These are phyloP conservation scores for Clitoria ternatea DNA, from an alignment of 306 rosid genomes.

Conservation along the genomic window DNA sequence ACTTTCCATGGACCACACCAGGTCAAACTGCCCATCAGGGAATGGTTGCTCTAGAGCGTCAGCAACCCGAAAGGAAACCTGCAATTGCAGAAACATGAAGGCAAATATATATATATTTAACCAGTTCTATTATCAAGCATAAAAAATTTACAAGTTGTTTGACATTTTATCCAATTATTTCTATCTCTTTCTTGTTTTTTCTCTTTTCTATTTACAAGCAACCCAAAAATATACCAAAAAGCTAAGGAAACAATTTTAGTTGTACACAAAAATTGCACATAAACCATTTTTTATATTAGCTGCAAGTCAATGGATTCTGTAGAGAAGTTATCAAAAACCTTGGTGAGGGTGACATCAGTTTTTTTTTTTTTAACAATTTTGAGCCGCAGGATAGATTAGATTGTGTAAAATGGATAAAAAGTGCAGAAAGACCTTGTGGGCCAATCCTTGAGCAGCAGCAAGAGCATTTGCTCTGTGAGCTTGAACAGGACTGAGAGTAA, in stretches of 20 bases:
- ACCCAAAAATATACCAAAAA: too few relatives aligned
- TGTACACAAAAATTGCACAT: too few relatives aligned
- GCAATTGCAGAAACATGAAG: conserved; percentile 1
- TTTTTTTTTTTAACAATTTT: background rate
- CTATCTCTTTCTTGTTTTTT: too few relatives aligned
- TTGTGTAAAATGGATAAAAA: too few relatives aligned
- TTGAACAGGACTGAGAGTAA: conserved; percentile 81
- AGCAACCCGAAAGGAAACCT: conserved; percentile 81
- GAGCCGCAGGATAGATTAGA: background rate
- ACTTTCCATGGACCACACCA: conserved; percentile 98
- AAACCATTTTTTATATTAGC: background rate
- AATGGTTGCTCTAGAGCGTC: conserved; percentile 90
- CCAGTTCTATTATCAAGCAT: too few relatives aligned
- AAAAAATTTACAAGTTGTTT: too few relatives aligned
- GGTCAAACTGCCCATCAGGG: conserved; percentile 64
- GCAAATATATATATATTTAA: background rate
- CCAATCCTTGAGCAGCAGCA: conserved; percentile 60
- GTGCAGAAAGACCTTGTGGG: conserved; percentile 40
- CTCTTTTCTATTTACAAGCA: too few relatives aligned
- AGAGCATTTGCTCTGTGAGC: conserved; percentile 79
- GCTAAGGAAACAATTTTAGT: too few relatives aligned
- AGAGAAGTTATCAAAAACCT: background rate
- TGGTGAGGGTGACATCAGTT: background rate
- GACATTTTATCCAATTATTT: too few relatives aligned
- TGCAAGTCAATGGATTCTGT: background rate